Percentiles rank a stretch among this genome's conserved stretches.
Evolutionary conservation across 169 alveolate species (phyloP).

Genomic region (Cryptosporidium canis): DNA sequence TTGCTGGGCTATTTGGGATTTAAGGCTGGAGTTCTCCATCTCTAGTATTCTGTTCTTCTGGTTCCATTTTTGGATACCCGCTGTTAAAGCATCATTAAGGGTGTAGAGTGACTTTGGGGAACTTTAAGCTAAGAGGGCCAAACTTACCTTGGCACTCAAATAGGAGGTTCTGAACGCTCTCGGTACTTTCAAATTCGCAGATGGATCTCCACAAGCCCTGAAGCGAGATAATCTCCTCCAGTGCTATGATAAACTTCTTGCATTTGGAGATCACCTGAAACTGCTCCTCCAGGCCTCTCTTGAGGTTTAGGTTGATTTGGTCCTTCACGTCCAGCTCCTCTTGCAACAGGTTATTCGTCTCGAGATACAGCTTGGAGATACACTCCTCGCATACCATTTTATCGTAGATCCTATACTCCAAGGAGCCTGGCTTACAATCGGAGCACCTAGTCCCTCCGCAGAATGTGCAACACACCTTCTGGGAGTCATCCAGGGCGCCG

Average conservation of each 20-base stretch:
- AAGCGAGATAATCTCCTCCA: constrained; percentile 35
- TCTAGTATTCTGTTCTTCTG: constrained; percentile 57
- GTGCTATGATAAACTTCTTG: constrained; percentile 25
- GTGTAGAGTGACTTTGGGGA: too few relatives aligned
- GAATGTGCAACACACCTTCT: neutral
- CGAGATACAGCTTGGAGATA: neutral
- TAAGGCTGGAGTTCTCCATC: constrained; percentile 24
- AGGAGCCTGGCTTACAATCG: neutral
- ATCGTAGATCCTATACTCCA: neutral
- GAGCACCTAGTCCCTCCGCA: constrained; percentile 1
- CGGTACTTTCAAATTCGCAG: constrained; percentile 33
- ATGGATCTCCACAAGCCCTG: constrained; percentile 54
- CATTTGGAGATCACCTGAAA: constrained; percentile 45
- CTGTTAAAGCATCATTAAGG: neutral
- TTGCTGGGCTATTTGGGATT: constrained; percentile 36
- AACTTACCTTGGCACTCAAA: constrained; percentile 56
- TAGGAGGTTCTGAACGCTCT: constrained; percentile 7
- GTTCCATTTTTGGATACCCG: constrained; percentile 64
- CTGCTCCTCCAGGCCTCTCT: constrained; percentile 56
- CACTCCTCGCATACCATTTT: constrained; percentile 22
- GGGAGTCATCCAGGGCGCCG: neutral
- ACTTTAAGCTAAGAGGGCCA: neutral
- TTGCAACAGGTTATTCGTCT: neutral
- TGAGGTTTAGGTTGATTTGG: constrained; percentile 35
- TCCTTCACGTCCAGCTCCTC: constrained; percentile 62